Evolutionary conservation across 2,329 filamentous ascomycete genomes (phyloP), one percentile per base, ranked within the genome.

Genomic region (Aspergillaceae sp.): DNA sequence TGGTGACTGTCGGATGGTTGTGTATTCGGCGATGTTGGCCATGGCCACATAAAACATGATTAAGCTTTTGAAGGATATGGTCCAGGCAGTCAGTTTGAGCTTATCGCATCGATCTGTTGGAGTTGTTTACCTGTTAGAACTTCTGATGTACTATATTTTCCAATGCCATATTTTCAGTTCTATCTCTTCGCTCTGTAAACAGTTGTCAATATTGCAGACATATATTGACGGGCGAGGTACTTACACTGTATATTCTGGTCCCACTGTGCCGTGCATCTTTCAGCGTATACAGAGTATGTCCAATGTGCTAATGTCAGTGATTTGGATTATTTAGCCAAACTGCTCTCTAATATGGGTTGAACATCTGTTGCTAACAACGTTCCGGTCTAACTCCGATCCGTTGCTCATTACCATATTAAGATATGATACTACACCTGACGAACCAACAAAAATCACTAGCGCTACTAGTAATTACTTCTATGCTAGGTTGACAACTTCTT

Each of bases 101-200:
- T 35, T 47, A 42, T 48, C 50, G 42, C 36, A 47, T 49, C 45
- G 45, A 29, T 41, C 30, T 32, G 30, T 46, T 41, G 37, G 48
- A 49, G 51, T 53, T 58, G 58, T 57, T 55, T 58, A 56, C 27
- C n/a, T 38, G 58, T 54, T 49, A 49, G 42, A 29, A 54, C 50
- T 45, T 58, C 56, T 49, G 51, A 48, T 64, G 60, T 64, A 48
- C 19, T 64, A 59, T 64, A 64, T 51, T 62, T 62, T 19, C 19
- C 19, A 19, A 19, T 19, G 19, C 19, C 19, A 63, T 64, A 64
- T 45, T 56, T 57, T 51, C 57, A 62, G 61, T 61, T 27, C 9
- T 9, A 41, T 19, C 30, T 41, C 29, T 40, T 19, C 19, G 19
- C 19, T 19, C 19, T 19, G 19, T 19, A 19, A 19, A 19, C 19